Conservation (phyloP, 306 rosid genomes). For the Citrullus colocynthis region DNA sequence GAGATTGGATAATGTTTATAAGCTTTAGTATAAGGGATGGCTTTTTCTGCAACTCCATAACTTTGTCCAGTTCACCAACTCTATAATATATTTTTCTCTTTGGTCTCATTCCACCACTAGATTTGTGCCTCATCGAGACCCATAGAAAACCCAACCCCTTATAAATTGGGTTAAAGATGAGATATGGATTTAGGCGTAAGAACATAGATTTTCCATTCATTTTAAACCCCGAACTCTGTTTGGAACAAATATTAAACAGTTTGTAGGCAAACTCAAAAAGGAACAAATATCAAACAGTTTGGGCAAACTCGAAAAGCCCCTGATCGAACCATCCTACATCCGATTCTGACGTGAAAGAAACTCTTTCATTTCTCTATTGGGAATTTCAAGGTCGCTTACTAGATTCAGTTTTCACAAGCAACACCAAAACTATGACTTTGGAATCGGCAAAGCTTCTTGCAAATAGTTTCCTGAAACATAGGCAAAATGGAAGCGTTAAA, state of each 20-base stretch:
- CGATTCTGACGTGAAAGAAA: neutral
- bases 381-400: neutral
- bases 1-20: conserved; percentile 52
- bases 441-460: conserved; percentile 52
- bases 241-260: neutral
- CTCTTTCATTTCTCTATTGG: neutral
- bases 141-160: conserved; percentile 6
- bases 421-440: conserved; percentile 21
- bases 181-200: neutral
- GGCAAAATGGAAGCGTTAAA: neutral
- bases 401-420: neutral
- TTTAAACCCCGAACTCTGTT: neutral
- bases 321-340: neutral
- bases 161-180: neutral
- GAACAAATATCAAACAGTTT: neutral
- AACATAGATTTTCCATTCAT: neutral
- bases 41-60: conserved; percentile 68
- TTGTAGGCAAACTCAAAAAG: neutral
- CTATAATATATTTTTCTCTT: conserved; percentile 64
- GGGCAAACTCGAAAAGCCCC: neutral
- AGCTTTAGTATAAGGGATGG: conserved; percentile 55
- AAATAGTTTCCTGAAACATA: conserved; percentile 44
- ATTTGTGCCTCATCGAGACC: conserved; percentile 27
- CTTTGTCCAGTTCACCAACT: conserved; percentile 55
- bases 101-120: conserved; percentile 65